These are phyloP conservation scores for Neonectria faginata DNA, from an alignment of 2,329 filamentous ascomycete genomes.

Conservation along the genomic window DNA sequence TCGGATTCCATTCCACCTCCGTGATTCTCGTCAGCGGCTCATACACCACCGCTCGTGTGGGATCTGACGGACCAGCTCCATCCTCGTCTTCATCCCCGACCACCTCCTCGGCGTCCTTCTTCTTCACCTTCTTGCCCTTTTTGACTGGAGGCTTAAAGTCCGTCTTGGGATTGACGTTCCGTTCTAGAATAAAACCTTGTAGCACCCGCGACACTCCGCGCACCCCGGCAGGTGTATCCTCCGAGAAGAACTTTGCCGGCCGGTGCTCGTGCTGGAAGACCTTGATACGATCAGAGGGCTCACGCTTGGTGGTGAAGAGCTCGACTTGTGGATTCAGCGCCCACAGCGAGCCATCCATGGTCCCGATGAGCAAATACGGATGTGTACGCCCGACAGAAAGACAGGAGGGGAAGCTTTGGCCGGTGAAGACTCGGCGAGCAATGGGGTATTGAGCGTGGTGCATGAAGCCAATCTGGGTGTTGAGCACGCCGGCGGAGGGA, in stretches of 20 bases:
- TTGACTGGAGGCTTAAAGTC: slow-evolving; percentile 54
- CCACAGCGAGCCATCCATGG: slow-evolving; percentile 66
- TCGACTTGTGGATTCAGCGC: slow-evolving; percentile 55
- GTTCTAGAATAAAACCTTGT: slow-evolving; percentile 63
- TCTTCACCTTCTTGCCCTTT: slow-evolving; percentile 52
- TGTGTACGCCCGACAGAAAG: slow-evolving; percentile 63
- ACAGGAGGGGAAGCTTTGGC: slow-evolving; percentile 63
- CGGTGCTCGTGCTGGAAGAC: slow-evolving; percentile 68
- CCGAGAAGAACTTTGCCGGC: slow-evolving; percentile 48
- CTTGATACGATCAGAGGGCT: slow-evolving; percentile 50
- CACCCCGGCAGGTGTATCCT: slow-evolving; percentile 44
- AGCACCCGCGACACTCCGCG: slow-evolving; percentile 64
- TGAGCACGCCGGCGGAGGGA: slow-evolving; percentile 65
- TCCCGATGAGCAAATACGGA: slow-evolving; percentile 65
- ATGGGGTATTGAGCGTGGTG: slow-evolving; percentile 65
- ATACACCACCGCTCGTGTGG: slow-evolving; percentile 63
- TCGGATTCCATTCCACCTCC: slow-evolving; percentile 75
- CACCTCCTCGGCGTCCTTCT: slow-evolving; percentile 50
- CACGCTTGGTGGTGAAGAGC: slow-evolving; percentile 50
- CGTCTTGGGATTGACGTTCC: slow-evolving; percentile 59
- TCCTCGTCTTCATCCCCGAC: slow-evolving; percentile 51
- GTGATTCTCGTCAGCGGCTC: slow-evolving; percentile 74
- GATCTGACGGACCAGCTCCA: slow-evolving; percentile 48
- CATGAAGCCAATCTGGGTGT: slow-evolving; percentile 65
- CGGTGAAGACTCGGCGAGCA: slow-evolving; percentile 63